Percentiles rank a stretch among this genome's conserved stretches.
Conservation (phyloP, 352 stramenopile genomes). For the Aphanomyces stellatus region DNA sequence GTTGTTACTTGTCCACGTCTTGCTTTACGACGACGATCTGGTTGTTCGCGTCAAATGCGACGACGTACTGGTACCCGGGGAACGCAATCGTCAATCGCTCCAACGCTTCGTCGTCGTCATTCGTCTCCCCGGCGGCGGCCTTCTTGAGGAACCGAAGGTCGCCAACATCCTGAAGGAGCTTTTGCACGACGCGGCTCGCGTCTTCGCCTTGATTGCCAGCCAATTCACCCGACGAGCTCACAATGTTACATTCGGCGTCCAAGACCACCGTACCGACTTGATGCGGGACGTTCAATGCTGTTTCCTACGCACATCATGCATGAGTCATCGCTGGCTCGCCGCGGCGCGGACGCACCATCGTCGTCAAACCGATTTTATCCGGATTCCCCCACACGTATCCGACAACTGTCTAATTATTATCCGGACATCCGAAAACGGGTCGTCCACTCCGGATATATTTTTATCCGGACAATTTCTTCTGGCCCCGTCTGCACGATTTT, state of each 20-base stretch:
- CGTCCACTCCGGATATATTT: too few species aligned
- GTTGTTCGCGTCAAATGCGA: conserved; percentile 45
- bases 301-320: neutral
- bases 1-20: conserved; percentile 24
- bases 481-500: too few species aligned
- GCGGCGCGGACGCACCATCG: too few species aligned
- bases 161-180: conserved; percentile 40
- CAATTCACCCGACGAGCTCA: conserved; percentile 55
- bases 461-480: too few species aligned
- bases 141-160: neutral
- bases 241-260: conserved; percentile 44
- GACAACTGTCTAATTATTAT: neutral
- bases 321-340: neutral
- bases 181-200: conserved; percentile 48
- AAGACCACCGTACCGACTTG: conserved; percentile 60
- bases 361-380: neutral
- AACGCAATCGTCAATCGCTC: conserved; percentile 66
- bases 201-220: conserved; percentile 38
- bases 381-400: neutral
- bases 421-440: neutral
- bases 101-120: conserved; percentile 45
- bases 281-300: neutral
- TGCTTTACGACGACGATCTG: conserved; percentile 75
- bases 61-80: conserved; percentile 51
- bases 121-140: neutral